Evolutionary conservation across 2,329 filamentous ascomycete genomes (phyloP), one percentile per base, ranked within the genome.

Genomic region (Beauveria caledonica): DNA sequence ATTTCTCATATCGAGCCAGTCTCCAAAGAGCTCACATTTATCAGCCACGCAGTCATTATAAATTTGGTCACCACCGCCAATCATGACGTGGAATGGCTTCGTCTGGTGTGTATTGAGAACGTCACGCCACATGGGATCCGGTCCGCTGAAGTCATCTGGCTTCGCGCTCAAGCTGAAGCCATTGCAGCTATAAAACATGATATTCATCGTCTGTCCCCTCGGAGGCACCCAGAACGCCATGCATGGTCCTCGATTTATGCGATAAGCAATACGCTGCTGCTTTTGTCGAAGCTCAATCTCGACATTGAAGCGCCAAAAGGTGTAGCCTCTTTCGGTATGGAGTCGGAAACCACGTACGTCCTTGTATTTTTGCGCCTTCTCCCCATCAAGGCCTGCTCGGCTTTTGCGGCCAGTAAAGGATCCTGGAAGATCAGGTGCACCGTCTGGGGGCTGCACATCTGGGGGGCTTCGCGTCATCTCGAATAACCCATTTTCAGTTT

Each of bases 141-240:
- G 94, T 0, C 94, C 94, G 69, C 88, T 94, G 71, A 97, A 88
- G 50, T 86, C 81, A 69, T 95, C 82, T 0, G 91, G 77, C 63
- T 96, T 86, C 25, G 89, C 89, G 60, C 84, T 88, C 56, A 88
- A 73, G 67, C 90, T 93, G 77, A 99, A 99, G 2, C 95, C 94
- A 71, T 99, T 99, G 77, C 94, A 96, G 71, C 89, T 96, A 76
- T 97, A 85, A 76, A 97, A 99, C 92, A 97, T 96, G 71, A 97
- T 90, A 75, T 97, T 97, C 94, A 99, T 99, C 2, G 89, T 84
- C 71, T 96, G 82, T 17, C 86, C 88, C 54, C 81, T 83, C 36
- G 88, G 88, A 5, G 95, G 94, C 0, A 99, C 91, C 93, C 94
- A 99, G 72, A 99, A 99, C 1, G 88, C 90, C 57, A 90, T 86